Conservation (phyloP, 164 flowering plant genomes). For the Liquidambar formosana region DNA sequence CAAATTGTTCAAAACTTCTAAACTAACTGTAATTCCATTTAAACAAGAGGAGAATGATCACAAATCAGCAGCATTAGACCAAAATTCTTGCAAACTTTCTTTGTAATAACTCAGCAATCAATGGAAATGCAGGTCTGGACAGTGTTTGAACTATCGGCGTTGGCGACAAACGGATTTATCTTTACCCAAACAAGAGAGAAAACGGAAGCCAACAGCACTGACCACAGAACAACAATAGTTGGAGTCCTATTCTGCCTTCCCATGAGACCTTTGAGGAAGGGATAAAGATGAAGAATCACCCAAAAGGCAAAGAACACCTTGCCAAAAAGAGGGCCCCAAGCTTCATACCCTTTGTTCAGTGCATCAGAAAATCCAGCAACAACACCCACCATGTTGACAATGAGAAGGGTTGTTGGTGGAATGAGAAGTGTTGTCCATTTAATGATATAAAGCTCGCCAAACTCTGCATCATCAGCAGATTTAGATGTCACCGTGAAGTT, state of each 20-base stretch:
- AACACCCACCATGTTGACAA: slow-evolving; percentile 83
- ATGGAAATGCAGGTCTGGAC: slow-evolving; percentile 72
- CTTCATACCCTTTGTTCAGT: slow-evolving; percentile 82
- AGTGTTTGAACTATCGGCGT: slow-evolving; percentile 26
- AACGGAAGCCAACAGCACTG: slow-evolving; percentile 87
- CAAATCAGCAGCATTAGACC: not conserved
- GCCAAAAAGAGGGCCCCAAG: slow-evolving; percentile 97
- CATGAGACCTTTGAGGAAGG: slow-evolving; percentile 98
- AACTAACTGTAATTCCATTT: not conserved
- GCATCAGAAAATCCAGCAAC: slow-evolving; percentile 97
- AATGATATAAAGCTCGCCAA: slow-evolving; percentile 80
- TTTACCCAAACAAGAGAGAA: slow-evolving; percentile 95
- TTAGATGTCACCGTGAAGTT: slow-evolving; percentile 94
- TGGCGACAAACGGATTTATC: slow-evolving; percentile 76
- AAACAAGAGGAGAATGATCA: too few relatives aligned
- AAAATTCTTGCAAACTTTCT: not conserved
- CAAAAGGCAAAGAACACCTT: slow-evolving; percentile 91
- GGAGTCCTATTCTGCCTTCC: slow-evolving; percentile 92
- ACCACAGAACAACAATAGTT: slow-evolving; percentile 87
- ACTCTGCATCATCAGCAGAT: slow-evolving; percentile 79
- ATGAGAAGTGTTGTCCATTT: slow-evolving; percentile 95
- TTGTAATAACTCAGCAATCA: slow-evolving; percentile 60
- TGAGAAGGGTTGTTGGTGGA: slow-evolving; percentile 89
- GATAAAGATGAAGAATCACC: slow-evolving; percentile 93
- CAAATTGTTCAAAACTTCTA: not conserved